Base-by-base conservation (phyloP, 2,329 filamentous ascomycete genomes). In the Penicillium olsonii region DNA sequence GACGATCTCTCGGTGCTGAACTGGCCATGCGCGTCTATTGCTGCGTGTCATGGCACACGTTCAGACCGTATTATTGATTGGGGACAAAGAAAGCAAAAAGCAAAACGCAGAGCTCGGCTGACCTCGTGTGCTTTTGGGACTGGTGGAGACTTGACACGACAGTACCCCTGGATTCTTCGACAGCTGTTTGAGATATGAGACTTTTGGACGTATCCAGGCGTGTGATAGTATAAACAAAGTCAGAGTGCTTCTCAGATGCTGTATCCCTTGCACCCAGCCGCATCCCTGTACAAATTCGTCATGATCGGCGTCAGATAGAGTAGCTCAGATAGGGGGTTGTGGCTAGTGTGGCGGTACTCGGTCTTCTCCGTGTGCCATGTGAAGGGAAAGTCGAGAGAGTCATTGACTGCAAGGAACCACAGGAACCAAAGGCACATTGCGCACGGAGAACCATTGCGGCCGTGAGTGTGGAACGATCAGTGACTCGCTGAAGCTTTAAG, bases 391-490 rank as follows among this genome's bases (percentile, higher is more conserved):
- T 11, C 18, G 22, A 38, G 46, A 14, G 52, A 50, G 54, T 61
- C 56, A 59, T 59, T 45, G 56, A 56, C 35, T 50, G 19, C 37
- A 6, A 44, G 14, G 38, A 35, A 37, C 37, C 40, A 34, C 9
- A 34, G 31, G 33, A 35, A 35, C 33, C 33, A 35, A 38, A 37
- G 34, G 27, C 22, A 24, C 4, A 24, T 24, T 8, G 22, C 22
- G 22, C n/a, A 20, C 17, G 38, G 18, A 34, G 45, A 42, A 42
- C 54, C 54, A 53, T 9, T 19, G 18, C 20, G 17, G 18, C 20
- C 2, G 15, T 5, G 50, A 55, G 29, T 56, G 34, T 61, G 58
- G 56, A 54, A 48, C 37, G 40, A 24, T 31, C 50, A 43, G 29
- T 56, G 37, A 57, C 52, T 57, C 46, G 52, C 41, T 43, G 42